Evolutionary conservation across 306 rosid genomes (phyloP).

Genomic region (Quercus ilex): DNA sequence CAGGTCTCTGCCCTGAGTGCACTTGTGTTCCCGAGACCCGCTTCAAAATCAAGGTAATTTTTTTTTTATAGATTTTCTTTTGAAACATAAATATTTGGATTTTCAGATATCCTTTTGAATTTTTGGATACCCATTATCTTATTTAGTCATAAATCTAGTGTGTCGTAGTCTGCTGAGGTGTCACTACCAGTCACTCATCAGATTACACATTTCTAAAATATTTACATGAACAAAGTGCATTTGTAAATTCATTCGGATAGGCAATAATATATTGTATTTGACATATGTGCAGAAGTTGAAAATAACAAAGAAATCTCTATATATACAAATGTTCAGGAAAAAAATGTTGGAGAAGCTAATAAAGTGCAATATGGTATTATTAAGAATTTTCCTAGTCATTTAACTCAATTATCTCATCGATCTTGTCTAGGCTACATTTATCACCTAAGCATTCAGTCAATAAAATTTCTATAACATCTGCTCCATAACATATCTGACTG

Average conservation of each 20-base stretch:
- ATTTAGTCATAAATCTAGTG: too few relatives aligned
- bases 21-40: slow-evolving; percentile 79
- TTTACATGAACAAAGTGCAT: background rate
- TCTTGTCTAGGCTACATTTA: background rate
- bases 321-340: background rate
- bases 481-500: background rate
- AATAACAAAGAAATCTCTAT: background rate
- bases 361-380: background rate
- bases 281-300: background rate
- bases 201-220: background rate
- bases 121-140: background rate
- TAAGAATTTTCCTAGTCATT: background rate
- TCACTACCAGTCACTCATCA: background rate
- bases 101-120: background rate
- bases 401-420: background rate
- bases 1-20: slow-evolving; percentile 82
- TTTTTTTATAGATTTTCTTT: background rate
- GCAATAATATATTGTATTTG: background rate
- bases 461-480: background rate
- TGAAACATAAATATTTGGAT: background rate
- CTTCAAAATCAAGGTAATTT: slow-evolving; percentile 79
- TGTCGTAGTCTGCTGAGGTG: background rate
- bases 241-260: too few relatives aligned
- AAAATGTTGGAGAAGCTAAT: background rate
- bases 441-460: background rate